Percentiles rank a stretch among this genome's conserved stretches.
phyloP scores from a whole-genome alignment of 2,329 filamentous ascomycete genomes.

The Coniochaeta pulveracea region DNA sequence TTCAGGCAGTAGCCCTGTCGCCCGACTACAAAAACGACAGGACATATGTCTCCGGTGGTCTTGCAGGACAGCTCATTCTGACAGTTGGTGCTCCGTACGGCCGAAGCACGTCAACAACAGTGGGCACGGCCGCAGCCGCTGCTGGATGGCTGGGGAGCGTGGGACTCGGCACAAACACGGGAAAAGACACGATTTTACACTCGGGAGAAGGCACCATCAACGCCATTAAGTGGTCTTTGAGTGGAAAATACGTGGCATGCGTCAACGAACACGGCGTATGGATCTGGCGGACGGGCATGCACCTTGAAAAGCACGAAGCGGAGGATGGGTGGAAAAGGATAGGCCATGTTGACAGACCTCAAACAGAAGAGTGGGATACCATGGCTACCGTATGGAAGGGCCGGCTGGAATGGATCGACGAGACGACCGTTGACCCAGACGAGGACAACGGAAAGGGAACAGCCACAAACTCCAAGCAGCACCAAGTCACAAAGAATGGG shows the following conservation, averaged over 20 bases:
- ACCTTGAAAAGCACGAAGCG: constrained; percentile 62
- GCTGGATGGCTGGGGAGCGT: constrained; percentile 88
- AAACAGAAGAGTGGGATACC: constrained; percentile 81
- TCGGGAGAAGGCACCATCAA: constrained; percentile 86
- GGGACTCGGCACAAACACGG: constrained; percentile 65
- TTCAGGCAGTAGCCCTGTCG: constrained; percentile 87
- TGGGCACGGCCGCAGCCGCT: constrained; percentile 70
- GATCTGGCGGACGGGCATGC: constrained; percentile 84
- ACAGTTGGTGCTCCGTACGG: constrained; percentile 73
- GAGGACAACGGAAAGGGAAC: constrained; percentile 34
- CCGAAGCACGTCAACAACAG: constrained; percentile 78
- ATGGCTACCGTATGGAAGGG: constrained; percentile 97
- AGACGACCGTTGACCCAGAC: constrained; percentile 64
- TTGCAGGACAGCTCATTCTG: constrained; percentile 77
- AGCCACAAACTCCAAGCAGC: constrained; percentile 35
- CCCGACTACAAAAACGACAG: constrained; percentile 87
- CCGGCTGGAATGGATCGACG: constrained; percentile 85
- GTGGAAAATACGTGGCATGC: constrained; percentile 89
- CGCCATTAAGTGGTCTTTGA: constrained; percentile 88
- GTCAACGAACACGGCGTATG: constrained; percentile 96
- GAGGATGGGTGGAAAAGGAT: constrained; percentile 92
- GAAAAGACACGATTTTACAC: constrained; percentile 79
- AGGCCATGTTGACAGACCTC: constrained; percentile 81
- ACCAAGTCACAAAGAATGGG: constrained; percentile 33
- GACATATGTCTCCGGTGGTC: constrained; percentile 81